Base-by-base conservation (phyloP, 2,329 filamentous ascomycete genomes). In the Bipolaris oryzae region DNA sequence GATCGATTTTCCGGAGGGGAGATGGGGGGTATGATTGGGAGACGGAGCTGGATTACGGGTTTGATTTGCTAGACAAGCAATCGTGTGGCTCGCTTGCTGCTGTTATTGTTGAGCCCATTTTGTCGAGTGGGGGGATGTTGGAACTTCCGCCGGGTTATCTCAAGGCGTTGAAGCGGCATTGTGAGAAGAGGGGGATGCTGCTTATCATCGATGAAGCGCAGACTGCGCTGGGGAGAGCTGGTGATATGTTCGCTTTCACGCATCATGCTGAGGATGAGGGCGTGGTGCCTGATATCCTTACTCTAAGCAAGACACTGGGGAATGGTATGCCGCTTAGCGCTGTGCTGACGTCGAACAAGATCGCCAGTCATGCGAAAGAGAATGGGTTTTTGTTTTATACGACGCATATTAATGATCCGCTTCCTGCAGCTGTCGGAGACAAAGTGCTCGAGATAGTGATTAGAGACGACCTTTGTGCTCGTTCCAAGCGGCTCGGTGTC, bases 21-120 rank as follows among this genome's bases (percentile, higher is more conserved):
- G 85, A 89, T 59, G 85, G 85, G 0, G 80, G 80, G 0, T 85
- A 89, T 60, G 86, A 89, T 67, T 89, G 87, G 87, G 78, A 86
- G 61, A 82, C 84, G 0, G 87, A 89, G 68, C 74, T 89, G 13
- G 80, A 86, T 10, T 89, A 84, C 62, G 85, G 85, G 4, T 89
- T 85, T 80, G 76, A 77, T 16, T 76, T 89, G 73, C 77, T 89
- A 18, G 86, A 89, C 58, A 77, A 80, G 42, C 81, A 84, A 52
- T 85, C 81, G 0, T 82, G 80, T 53, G 87, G 86, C 0, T 87
- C 85, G 0, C 78, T 89, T 0, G 86, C 87, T 0, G 87, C 87
- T 0, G 82, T 86, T 31, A 85, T 89, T 52, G 72, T 88, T 47
- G 86, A 89, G 65, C 84, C 83, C 0, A 87, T 88, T 34, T 77